phyloP scores from a whole-genome alignment of 139 green algal genomes.

The Asterochloris erici region DNA sequence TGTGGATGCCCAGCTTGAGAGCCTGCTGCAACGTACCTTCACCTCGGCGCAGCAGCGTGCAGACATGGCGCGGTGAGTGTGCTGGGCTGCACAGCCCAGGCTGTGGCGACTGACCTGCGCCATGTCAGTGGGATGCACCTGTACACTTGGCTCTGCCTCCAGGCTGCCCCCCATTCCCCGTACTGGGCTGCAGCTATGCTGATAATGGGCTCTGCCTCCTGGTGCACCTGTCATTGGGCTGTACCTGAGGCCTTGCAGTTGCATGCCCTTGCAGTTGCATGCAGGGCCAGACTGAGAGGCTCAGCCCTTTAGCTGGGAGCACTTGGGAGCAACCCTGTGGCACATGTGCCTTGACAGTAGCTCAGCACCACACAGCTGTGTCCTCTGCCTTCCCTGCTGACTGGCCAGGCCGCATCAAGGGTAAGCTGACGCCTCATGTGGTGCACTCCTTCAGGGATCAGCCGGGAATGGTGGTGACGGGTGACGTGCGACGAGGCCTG shows the following conservation, averaged over 20 bases:
- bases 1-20: conserved; percentile 2
- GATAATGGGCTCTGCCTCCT: background rate
- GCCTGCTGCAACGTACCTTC: background rate
- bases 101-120: background rate
- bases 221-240: background rate
- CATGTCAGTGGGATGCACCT: background rate
- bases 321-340: background rate
- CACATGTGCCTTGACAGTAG: background rate
- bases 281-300: background rate
- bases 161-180: background rate
- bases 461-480: conserved; percentile 6
- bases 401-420: background rate
- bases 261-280: too few species aligned
- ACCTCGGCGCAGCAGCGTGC: conserved; percentile 2
- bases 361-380: background rate
- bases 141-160: background rate
- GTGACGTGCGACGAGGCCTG: background rate
- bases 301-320: background rate
- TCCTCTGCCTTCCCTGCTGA: background rate
- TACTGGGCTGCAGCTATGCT: background rate
- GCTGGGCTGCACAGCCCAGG: background rate
- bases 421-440: background rate
- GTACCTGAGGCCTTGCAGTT: too few species aligned
- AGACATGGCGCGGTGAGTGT: background rate
- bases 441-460: background rate